Base-by-base conservation (phyloP, 2,329 filamentous ascomycete genomes). In the Lecanosticta acicola region DNA sequence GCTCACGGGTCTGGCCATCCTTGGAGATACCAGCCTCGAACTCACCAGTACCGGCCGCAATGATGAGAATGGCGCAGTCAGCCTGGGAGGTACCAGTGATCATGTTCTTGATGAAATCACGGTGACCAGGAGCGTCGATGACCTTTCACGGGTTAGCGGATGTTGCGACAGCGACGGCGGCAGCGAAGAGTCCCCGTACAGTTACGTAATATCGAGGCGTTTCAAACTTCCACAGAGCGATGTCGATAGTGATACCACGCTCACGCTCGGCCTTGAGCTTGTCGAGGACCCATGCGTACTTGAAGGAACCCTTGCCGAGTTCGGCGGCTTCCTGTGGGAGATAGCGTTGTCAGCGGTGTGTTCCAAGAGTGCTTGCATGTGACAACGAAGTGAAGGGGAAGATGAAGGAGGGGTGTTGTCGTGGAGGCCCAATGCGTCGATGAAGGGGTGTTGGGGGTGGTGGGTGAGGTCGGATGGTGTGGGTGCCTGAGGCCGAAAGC, bases 81-180 rank as follows among this genome's bases (percentile, higher is more conserved):
- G 93, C 93, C 86, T 97, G 93, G 76, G 93, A 98, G 71, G 93
- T 97, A 90, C 93, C 93, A 85, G 93, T 97, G 77, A 98, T 98
- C 93, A 98, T 98, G 90, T 97, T 98, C 91, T 98, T 98, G 88
- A 98, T 97, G 84, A 97, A 98, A 73, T 98, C 93, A 93, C 93
- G 91, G 79, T 98, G 93, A 78, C 93, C 93, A 70, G 93, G 93
- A 75, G 93, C 93, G 71, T 98, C 87, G 85, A 55, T 44, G 37
- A 43, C 34, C n/a, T n/a, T n/a, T n/a, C n/a, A n/a, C n/a, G n/a
- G n/a, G n/a, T n/a, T n/a, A n/a, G n/a, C n/a, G n/a, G n/a, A n/a
- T n/a, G n/a, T n/a, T n/a, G n/a, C n/a, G n/a, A n/a, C n/a, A n/a
- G n/a, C n/a, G n/a, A n/a, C n/a, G n/a, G n/a, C n/a, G n/a, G n/a